Evolutionary conservation across 768 basidiomycete species (phyloP), one percentile per base, ranked within the genome.

Genomic region (Collybia sp.): DNA sequence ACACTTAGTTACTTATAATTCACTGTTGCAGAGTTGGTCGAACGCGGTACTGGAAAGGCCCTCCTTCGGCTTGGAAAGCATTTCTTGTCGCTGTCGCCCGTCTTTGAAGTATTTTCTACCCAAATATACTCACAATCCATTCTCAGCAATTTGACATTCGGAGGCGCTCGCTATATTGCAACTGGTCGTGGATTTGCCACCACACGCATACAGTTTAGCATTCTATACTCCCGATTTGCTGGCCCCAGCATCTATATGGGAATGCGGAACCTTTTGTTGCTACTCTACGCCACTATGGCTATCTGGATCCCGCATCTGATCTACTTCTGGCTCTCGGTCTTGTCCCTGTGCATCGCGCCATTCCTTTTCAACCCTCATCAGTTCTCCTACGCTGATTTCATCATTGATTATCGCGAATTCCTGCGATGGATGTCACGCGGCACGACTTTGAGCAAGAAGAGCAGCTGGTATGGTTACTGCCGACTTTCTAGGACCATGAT

Each of bases 291-390:
- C 55, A 91, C 93, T 38, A 75, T 98, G 72, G 71, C 91, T 17
- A 79, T 99, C 56, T 98, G 91, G 88, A 88, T 91, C 47, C 90
- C 91, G 4, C 87, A 92, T 67, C 73, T 98, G 56, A 91, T 95
- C 68, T 99, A 98, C 77, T 99, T 98, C 82, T 98, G 95, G 95
- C 79, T 92, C 63, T 95, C 96, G 12, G 92, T 97, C 47, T 65
- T 94, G 48, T 93, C 94, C 9, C 81, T 99, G 15, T 95, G 92
- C 67, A 79, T 98, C 55, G 93, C 96, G 31, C 96, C 96, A 0
- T 99, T 98, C 83, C 52, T 99, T 49, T 99, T 99, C 82, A 99
- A 99, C 69, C 96, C 96, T n/a, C 95, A 99, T 67, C 96, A 98
- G 66, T 99, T 98, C 79, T 91, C 92, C 9, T 91, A 85, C 63